Percentiles rank a stretch among this genome's conserved stretches.
phyloP scores from a whole-genome alignment of 495 filamentous ascomycete species.

The Talaromyces borbonicus region DNA sequence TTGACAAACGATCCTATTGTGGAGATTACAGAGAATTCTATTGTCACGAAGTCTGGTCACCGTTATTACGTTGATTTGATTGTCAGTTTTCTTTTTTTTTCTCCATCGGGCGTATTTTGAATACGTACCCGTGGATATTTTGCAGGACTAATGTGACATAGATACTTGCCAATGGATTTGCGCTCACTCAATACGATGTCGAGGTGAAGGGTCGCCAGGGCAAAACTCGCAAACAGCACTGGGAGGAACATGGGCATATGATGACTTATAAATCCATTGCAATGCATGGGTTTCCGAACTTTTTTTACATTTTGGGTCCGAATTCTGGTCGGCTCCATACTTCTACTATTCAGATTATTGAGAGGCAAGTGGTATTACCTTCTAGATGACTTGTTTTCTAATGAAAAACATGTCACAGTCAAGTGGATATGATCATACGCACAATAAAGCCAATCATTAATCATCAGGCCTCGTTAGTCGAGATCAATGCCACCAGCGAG shows the following conservation, averaged over 20 bases:
- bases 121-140: not conserved
- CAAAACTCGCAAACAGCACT: constrained; percentile 5
- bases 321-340: constrained; percentile 18
- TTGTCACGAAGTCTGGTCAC: constrained; percentile 11
- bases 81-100: constrained; percentile 5
- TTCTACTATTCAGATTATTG: constrained; percentile 30
- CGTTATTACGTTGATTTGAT: constrained; percentile 11
- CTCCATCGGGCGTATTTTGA: not conserved
- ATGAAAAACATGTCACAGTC: not conserved
- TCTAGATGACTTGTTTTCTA: not conserved
- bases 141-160: not conserved
- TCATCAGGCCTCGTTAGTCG: constrained; percentile 8
- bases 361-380: constrained; percentile 33
- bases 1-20: constrained; percentile 11
- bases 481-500: constrained; percentile 9
- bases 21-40: constrained; percentile 2
- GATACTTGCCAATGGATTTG: constrained; percentile 12
- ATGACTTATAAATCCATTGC: constrained; percentile 16
- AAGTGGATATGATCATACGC: constrained; percentile 9
- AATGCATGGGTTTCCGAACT: constrained; percentile 20
- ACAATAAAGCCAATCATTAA: constrained; percentile 8
- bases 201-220: constrained; percentile 9
- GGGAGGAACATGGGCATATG: constrained; percentile 7
- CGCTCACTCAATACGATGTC: constrained; percentile 9
- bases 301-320: constrained; percentile 19